Evolutionary conservation across 2,329 filamentous ascomycete genomes (phyloP).

Genomic region (Exophiala oligosperma): DNA sequence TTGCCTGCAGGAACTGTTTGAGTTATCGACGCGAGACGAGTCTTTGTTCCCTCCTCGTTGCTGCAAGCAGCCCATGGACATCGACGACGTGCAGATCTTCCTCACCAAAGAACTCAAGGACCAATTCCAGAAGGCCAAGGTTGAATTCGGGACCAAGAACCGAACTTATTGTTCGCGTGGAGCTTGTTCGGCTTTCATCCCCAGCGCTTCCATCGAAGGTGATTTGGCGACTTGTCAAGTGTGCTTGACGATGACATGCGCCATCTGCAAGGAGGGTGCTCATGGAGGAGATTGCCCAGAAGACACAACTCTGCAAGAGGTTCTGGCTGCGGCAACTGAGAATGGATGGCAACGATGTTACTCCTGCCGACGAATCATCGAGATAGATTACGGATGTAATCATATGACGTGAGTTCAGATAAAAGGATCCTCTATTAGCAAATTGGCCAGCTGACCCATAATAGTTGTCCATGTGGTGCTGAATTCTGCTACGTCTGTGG

Average conservation of each 20-base stretch:
- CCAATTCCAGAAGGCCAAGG: slow-evolving; percentile 45
- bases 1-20: slow-evolving; percentile 52
- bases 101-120: slow-evolving; percentile 39
- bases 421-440: neutral
- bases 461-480: slow-evolving; percentile 33
- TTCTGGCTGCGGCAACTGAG: slow-evolving; percentile 63
- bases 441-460: neutral
- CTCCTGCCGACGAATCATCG: slow-evolving; percentile 61
- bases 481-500: slow-evolving; percentile 38
- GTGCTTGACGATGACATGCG: slow-evolving; percentile 51
- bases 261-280: slow-evolving; percentile 48
- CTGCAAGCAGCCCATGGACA: slow-evolving; percentile 46
- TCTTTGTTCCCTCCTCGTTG: slow-evolving; percentile 58
- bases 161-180: slow-evolving; percentile 52
- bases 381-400: slow-evolving; percentile 35
- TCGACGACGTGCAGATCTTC: slow-evolving; percentile 37
- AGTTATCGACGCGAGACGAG: slow-evolving; percentile 48
- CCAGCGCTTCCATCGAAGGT: slow-evolving; percentile 31
- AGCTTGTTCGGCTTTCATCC: slow-evolving; percentile 52
- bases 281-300: slow-evolving; percentile 44
- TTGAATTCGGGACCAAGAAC: slow-evolving; percentile 51
- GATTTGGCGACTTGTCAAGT: slow-evolving; percentile 43
- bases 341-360: slow-evolving; percentile 76
- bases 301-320: slow-evolving; percentile 28
- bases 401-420: slow-evolving; percentile 36